Percentiles rank a stretch among this genome's conserved stretches.
phyloP scores from a whole-genome alignment of 495 filamentous ascomycete species.

The Penicillium cataractarum region DNA sequence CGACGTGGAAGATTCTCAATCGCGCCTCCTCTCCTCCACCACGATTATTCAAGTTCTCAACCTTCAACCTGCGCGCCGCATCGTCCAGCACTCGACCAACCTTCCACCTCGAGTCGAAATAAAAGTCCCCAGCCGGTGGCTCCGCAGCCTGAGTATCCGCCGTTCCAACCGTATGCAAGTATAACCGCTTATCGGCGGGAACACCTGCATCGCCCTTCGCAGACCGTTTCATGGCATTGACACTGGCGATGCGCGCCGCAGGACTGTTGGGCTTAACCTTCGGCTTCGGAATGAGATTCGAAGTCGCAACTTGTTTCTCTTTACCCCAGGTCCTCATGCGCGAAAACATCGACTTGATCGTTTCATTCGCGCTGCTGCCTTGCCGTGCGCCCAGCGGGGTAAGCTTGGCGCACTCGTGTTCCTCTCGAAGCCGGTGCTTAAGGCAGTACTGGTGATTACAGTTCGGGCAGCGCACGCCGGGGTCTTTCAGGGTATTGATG shows the following conservation, averaged over 20 bases:
- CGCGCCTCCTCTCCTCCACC: slow-evolving; percentile 74
- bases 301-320: slow-evolving; percentile 55
- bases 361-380: slow-evolving; percentile 41
- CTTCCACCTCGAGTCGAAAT: slow-evolving; percentile 83
- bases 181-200: slow-evolving; percentile 77
- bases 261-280: slow-evolving; percentile 64
- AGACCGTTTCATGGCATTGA: slow-evolving; percentile 76
- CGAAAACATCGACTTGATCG: slow-evolving; percentile 61
- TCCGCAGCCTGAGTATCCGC: slow-evolving; percentile 80
- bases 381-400: slow-evolving; percentile 65
- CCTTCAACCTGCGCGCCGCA: slow-evolving; percentile 77
- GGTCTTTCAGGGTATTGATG: slow-evolving; percentile 76
- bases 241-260: slow-evolving; percentile 60
- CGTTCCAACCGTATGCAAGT: slow-evolving; percentile 75
- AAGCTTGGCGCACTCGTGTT: slow-evolving; percentile 81
- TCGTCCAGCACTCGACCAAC: slow-evolving; percentile 87
- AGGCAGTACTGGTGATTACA: slow-evolving; percentile 91
- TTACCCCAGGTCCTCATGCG: slow-evolving; percentile 70
- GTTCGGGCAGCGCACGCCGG: slow-evolving; percentile 76
- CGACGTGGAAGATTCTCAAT: slow-evolving; percentile 87
- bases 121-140: slow-evolving; percentile 78
- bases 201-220: slow-evolving; percentile 89
- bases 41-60: slow-evolving; percentile 89
- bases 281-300: slow-evolving; percentile 41
- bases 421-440: slow-evolving; percentile 83